phyloP scores from a whole-genome alignment of 1,284 basidiomycete species.

The Ustilago shanxiensis region DNA sequence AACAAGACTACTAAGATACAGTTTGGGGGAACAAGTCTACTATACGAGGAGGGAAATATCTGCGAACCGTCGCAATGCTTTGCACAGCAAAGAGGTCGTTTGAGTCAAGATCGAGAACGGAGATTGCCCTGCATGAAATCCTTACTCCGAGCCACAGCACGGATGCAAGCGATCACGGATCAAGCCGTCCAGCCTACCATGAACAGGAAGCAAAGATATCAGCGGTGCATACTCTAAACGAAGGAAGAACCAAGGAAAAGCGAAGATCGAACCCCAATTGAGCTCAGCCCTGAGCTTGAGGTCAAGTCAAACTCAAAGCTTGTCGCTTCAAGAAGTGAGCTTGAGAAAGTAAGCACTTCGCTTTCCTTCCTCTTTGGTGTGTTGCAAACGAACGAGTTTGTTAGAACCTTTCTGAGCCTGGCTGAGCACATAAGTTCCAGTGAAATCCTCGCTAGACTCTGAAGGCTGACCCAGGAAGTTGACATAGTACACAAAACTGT shows the following conservation, averaged over 20 bases:
- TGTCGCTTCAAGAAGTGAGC: slow-evolving; percentile 19
- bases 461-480: slow-evolving; percentile 46
- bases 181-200: neutral
- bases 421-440: slow-evolving; percentile 32
- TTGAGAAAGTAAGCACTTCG: slow-evolving; percentile 45
- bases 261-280: neutral
- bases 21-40: slow-evolving; percentile 16
- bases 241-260: neutral
- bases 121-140: slow-evolving; percentile 11
- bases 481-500: slow-evolving; percentile 41
- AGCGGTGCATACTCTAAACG: slow-evolving; percentile 4
- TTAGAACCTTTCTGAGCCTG: slow-evolving; percentile 21
- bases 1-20: slow-evolving; percentile 38
- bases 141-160: neutral
- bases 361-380: slow-evolving; percentile 25
- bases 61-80: too few relatives aligned
- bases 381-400: slow-evolving; percentile 39
- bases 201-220: neutral
- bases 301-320: neutral
- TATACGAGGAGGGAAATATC: slow-evolving; percentile 7
- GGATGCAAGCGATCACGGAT: slow-evolving; percentile 11
- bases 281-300: neutral
- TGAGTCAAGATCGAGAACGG: neutral
- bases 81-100: neutral
- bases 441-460: slow-evolving; percentile 34